Base-by-base conservation (phyloP, 2,329 filamentous ascomycete genomes). In the Arthrobotrys entomopaga region DNA sequence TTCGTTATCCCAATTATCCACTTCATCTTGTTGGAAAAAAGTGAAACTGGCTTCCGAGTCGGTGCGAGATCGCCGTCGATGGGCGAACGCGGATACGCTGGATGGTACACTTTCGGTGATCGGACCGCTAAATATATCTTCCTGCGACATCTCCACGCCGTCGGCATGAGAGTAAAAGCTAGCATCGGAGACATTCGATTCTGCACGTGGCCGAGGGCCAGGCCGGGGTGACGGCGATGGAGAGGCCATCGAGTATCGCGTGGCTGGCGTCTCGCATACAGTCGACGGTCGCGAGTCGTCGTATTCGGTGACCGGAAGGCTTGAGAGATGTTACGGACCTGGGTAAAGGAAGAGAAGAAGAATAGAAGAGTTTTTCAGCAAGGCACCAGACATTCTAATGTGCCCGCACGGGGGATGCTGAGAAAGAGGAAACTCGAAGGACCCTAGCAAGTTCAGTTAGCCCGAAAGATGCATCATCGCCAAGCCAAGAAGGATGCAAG, bases 61-160 rank as follows among this genome's bases (percentile, higher is more conserved):
- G 77, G 92, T 89, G 78, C 94, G 88, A 42, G 85, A 84, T 34
- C 78, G 72, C 72, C 93, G 88, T 72, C 92, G 91, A 81, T 97
- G 93, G 54, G 89, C 89, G 81, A 99, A 99, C 34, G 92, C 91
- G n/a, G 92, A 93, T 40, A 93, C 86, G 80, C 93, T 97, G 10
- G 92, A 95, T 0, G 95, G 95, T n/a, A 99, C 87, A 80, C 93
- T 97, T 83, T 99, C 95, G 64, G 93, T 93, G 79, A 97, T 89
- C 5, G 94, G 95, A 5, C 95, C 95, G 22, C 94, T 90, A 82
- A 94, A 99, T 54, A 96, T 87, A 60, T 75, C 71, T 56, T 75
- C 86, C 87, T 79, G 54, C 11, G 66, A 38, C 38, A 76, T 56
- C 52, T 78, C 58, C 72, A 75, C 65, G 50, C 65, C 72, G 71